These are phyloP conservation scores for Knoxdaviesia capensis DNA, from an alignment of 2,329 filamentous ascomycete species.

Conservation along the genomic window DNA sequence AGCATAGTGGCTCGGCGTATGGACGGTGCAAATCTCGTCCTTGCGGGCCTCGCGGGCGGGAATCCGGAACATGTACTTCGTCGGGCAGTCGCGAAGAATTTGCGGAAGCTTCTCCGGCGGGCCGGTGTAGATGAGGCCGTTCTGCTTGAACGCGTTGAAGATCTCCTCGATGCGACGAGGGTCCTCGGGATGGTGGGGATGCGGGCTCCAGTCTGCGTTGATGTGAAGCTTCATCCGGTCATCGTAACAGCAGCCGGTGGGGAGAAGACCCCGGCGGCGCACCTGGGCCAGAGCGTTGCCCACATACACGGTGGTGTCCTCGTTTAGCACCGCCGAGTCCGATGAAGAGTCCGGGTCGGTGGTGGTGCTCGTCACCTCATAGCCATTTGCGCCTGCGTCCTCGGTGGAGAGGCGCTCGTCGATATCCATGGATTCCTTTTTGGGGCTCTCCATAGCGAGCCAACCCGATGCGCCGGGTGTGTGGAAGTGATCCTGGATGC, in stretches of 20 bases:
- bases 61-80: constrained; percentile 55
- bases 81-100: constrained; percentile 32
- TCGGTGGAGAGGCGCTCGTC: too few species aligned
- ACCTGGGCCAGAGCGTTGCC: constrained; percentile 14
- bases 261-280: constrained; percentile 28
- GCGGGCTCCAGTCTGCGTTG: constrained; percentile 53
- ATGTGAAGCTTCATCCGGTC: constrained; percentile 90
- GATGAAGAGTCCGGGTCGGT: constrained; percentile 4
- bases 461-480: too few species aligned
- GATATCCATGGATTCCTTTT: too few species aligned
- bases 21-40: constrained; percentile 64
- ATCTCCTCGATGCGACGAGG: constrained; percentile 84
- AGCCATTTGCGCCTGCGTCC: too few species aligned
- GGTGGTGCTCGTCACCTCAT: background rate
- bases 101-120: constrained; percentile 30
- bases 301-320: constrained; percentile 6
- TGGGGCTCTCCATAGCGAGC: too few species aligned
- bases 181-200: constrained; percentile 83
- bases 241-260: constrained; percentile 75
- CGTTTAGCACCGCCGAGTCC: constrained; percentile 5
- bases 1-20: constrained; percentile 54
- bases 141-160: constrained; percentile 69
- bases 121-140: constrained; percentile 52
- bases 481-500: too few species aligned
- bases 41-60: constrained; percentile 55